Evolutionary conservation across 805 yeast species (phyloP).

Genomic region (Sugiyamaella marilandica): DNA sequence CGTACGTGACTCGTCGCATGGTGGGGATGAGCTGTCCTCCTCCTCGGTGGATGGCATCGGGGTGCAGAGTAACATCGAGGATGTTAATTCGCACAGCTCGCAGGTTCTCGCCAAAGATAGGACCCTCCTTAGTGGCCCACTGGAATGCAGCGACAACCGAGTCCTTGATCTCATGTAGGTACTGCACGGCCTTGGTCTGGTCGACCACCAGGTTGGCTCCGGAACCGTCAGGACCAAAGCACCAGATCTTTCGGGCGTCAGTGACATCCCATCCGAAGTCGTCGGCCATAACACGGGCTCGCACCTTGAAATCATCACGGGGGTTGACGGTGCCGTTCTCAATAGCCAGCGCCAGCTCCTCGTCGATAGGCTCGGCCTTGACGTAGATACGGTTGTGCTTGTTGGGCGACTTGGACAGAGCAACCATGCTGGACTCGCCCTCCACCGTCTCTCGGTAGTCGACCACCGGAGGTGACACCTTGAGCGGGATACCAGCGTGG

Average conservation of each 20-base stretch:
- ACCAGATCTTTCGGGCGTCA: constrained; percentile 99
- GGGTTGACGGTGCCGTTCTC: constrained; percentile 89
- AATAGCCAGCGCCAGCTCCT: constrained; percentile 88
- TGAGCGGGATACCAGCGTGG: constrained; percentile 99
- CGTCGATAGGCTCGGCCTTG: constrained; percentile 93
- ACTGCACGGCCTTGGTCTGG: constrained; percentile 99
- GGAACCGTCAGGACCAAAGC: constrained; percentile 99
- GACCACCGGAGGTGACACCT: constrained; percentile 96
- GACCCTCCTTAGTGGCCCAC: constrained; percentile 99
- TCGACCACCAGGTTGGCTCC: constrained; percentile 99
- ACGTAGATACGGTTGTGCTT: constrained; percentile 99
- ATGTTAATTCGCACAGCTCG: constrained; percentile 97
- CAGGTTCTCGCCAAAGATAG: constrained; percentile 92
- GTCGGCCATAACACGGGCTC: constrained; percentile 98
- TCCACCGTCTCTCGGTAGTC: constrained; percentile 98
- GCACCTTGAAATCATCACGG: constrained; percentile 96
- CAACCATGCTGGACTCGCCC: constrained; percentile 89
- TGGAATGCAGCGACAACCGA: constrained; percentile 99
- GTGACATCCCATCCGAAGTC: constrained; percentile 99
- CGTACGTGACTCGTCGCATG: constrained; percentile 99
- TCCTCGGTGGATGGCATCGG: constrained; percentile 99
- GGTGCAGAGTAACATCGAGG: constrained; percentile 98
- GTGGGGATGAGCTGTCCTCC: constrained; percentile 99
- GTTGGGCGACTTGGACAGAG: constrained; percentile 99
- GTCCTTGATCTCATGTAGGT: constrained; percentile 98